phyloP scores from a whole-genome alignment of 2,329 filamentous ascomycete species.

The Trichoderma citrinoviride region DNA sequence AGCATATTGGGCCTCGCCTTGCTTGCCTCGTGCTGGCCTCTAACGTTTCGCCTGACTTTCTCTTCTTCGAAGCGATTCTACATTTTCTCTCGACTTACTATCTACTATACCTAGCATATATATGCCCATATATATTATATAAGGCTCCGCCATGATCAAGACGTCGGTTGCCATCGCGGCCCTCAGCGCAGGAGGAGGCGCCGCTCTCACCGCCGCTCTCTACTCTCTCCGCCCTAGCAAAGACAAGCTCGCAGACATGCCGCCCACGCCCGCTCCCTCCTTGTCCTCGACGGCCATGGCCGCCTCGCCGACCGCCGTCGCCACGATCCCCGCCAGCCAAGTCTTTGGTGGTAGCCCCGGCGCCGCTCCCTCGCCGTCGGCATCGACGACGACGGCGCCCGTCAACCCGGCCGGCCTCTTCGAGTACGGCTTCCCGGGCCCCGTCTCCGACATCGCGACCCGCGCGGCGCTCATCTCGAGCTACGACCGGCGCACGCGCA shows the following conservation, averaged over 20 bases:
- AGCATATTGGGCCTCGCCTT: not conserved
- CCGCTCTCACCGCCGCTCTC: conserved; percentile 68
- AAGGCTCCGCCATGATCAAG: conserved; percentile 63
- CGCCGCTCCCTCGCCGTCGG: conserved; percentile 28
- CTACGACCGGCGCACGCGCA: conserved; percentile 86
- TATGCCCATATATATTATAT: not conserved
- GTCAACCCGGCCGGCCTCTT: conserved; percentile 76
- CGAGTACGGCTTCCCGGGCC: conserved; percentile 89
- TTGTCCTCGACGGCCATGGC: conserved; percentile 33
- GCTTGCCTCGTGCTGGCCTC: conserved; percentile 5
- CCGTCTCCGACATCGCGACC: conserved; percentile 75
- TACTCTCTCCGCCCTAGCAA: conserved; percentile 54
- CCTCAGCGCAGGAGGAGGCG: conserved; percentile 72
- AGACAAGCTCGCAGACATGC: conserved; percentile 45
- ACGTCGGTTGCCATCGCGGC: conserved; percentile 72
- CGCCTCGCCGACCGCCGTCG: conserved; percentile 31
- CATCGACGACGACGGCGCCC: conserved; percentile 40
- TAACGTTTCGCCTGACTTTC: conserved; percentile 5
- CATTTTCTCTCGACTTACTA: not conserved
- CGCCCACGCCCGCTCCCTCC: conserved; percentile 33
- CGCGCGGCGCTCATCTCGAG: conserved; percentile 77
- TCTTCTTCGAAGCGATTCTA: not conserved
- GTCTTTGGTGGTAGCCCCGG: conserved; percentile 41
- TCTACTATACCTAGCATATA: not conserved
- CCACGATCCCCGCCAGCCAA: conserved; percentile 57